Evolutionary conservation across 306 rosid genomes (phyloP).

Genomic region (Vigna hirtella): DNA sequence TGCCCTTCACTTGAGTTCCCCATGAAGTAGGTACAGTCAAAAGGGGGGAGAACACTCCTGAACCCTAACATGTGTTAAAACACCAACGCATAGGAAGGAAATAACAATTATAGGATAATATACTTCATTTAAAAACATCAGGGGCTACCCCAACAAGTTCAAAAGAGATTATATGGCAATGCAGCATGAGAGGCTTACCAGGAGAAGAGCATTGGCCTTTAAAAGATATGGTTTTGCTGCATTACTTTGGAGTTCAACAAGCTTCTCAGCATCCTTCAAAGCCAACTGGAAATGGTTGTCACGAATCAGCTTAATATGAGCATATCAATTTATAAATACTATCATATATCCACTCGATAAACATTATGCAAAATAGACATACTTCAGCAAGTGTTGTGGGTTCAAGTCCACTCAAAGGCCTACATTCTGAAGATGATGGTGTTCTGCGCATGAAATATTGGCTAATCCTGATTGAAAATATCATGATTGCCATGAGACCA

Average conservation of each 20-base stretch:
- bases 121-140: conserved; percentile 5
- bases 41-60: conserved; percentile 2
- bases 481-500: conserved; percentile 39
- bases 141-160: conserved; percentile 34
- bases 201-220: conserved; percentile 73
- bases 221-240: conserved; percentile 75
- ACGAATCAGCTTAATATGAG: conserved; percentile 38
- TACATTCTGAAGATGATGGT: conserved; percentile 83
- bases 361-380: conserved; percentile 46
- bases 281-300: conserved; percentile 77
- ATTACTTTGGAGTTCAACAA: conserved; percentile 59
- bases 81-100: not conserved
- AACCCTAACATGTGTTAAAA: conserved; percentile 12
- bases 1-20: conserved; percentile 30
- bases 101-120: not conserved
- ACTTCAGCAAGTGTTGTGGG: conserved; percentile 96
- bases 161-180: conserved; percentile 4
- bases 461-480: conserved; percentile 71
- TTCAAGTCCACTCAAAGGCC: conserved; percentile 89
- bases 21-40: conserved; percentile 9
- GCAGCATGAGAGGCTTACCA: conserved; percentile 60
- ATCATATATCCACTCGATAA: conserved; percentile 40
- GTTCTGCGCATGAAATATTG: conserved; percentile 66
- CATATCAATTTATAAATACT: conserved; percentile 28
- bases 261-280: conserved; percentile 90